Conservation (phyloP, 1,139 yeast genomes). For the Candida gigantensis region DNA sequence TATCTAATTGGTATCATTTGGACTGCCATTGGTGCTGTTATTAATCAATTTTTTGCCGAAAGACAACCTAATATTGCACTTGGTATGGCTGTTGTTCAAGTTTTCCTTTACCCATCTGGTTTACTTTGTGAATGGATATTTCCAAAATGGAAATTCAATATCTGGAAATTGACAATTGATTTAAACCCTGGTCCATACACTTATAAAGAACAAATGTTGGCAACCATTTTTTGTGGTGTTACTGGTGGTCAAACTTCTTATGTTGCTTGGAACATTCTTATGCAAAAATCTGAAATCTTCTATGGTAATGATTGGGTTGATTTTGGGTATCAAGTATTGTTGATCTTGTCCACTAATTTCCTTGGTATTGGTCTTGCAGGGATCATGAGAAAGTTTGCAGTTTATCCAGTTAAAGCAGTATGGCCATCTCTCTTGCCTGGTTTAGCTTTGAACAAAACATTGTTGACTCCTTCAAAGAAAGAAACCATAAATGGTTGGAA, state of each 20-base stretch:
- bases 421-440: constrained; percentile 62
- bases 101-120: constrained; percentile 62
- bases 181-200: constrained; percentile 65
- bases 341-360: constrained; percentile 56
- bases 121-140: constrained; percentile 33
- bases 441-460: constrained; percentile 58
- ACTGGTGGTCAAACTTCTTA: constrained; percentile 30
- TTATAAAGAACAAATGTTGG: constrained; percentile 61
- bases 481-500: constrained; percentile 42
- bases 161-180: constrained; percentile 36
- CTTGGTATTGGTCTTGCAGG: constrained; percentile 70
- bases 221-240: constrained; percentile 38
- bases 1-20: constrained; percentile 55
- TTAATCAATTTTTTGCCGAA: constrained; percentile 59
- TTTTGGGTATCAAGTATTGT: constrained; percentile 51
- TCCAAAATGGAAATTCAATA: constrained; percentile 50
- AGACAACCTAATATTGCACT: constrained; percentile 55
- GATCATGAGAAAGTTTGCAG: constrained; percentile 53
- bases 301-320: constrained; percentile 46
- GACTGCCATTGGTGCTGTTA: constrained; percentile 52
- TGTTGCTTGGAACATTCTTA: constrained; percentile 22
- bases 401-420: constrained; percentile 57
- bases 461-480: constrained; percentile 43
- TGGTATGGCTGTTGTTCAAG: constrained; percentile 50
- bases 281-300: constrained; percentile 33